Conservation (phyloP, 345 rosid genomes). For the Heritiera littoralis region DNA sequence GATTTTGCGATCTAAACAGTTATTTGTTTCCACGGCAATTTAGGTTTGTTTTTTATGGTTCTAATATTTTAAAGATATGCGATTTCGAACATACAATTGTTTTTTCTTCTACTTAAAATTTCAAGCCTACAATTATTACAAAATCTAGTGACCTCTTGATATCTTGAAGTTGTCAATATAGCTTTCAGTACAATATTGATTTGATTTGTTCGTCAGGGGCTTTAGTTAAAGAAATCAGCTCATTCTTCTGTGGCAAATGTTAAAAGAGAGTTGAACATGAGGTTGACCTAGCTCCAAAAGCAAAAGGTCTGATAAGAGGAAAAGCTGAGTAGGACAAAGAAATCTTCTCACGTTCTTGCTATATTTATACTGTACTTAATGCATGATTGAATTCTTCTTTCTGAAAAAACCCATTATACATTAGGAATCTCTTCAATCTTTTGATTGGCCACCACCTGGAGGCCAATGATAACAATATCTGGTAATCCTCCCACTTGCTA, state of each 20-base stretch:
- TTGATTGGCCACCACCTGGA: conserved; percentile 46
- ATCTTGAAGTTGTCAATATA: conserved; percentile 17
- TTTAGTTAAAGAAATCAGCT: not conserved
- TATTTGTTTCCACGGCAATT: conserved; percentile 16
- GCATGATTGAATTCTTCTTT: conserved; percentile 46
- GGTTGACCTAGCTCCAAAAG: conserved; percentile 36
- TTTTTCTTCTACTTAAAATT: not conserved
- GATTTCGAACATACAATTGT: not conserved
- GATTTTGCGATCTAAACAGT: not conserved
- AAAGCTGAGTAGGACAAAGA: conserved; percentile 32
- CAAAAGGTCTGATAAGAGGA: conserved; percentile 31
- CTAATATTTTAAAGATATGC: not conserved
- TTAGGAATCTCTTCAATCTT: conserved; percentile 35
- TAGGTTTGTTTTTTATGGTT: conserved; percentile 1
- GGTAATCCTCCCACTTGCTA: conserved; percentile 56
- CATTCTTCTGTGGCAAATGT: conserved; percentile 28
- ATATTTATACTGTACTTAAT: conserved; percentile 38
- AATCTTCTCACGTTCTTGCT: conserved; percentile 34
- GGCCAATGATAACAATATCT: conserved; percentile 45
- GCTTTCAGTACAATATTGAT: conserved; percentile 11
- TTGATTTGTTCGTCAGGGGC: conserved; percentile 22
- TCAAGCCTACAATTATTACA: conserved; percentile 2
- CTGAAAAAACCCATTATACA: conserved; percentile 34
- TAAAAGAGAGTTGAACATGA: conserved; percentile 19
- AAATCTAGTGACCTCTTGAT: conserved; percentile 9